Conservation (phyloP, 306 rosid species). For the Dicorynia guianensis region DNA sequence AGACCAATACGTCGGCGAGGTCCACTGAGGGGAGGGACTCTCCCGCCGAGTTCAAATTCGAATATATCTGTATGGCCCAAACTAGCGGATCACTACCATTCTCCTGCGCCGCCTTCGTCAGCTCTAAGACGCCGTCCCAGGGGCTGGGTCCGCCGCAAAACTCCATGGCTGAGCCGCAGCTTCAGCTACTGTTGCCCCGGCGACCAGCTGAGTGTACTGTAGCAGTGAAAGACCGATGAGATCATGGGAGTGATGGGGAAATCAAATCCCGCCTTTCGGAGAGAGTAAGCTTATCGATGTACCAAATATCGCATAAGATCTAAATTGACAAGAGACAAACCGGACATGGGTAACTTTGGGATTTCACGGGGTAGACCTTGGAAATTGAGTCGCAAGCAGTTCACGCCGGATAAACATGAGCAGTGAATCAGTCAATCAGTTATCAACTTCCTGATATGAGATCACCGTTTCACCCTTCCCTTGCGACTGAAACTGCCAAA, state of each 20-base stretch:
- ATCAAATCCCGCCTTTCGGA: too few relatives aligned
- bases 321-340: background rate
- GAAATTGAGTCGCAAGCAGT: background rate
- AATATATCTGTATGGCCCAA: conserved; percentile 84
- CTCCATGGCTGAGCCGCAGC: conserved; percentile 56
- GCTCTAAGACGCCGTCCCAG: conserved; percentile 69
- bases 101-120: conserved; percentile 78
- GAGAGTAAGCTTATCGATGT: too few relatives aligned
- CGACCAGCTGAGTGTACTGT: background rate
- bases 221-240: background rate
- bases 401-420: background rate
- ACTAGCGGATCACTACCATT: conserved; percentile 80
- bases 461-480: too few relatives aligned
- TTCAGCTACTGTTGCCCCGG: background rate
- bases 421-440: background rate
- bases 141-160: conserved; percentile 35
- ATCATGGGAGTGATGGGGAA: too few relatives aligned
- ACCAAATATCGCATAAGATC: too few relatives aligned
- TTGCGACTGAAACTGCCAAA: too few relatives aligned
- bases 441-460: too few relatives aligned
- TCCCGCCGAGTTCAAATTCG: conserved; percentile 76
- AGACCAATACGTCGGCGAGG: conserved; percentile 74
- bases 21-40: conserved; percentile 77
- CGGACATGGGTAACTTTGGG: background rate
- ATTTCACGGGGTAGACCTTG: background rate